Evolutionary conservation across 345 rosid genomes (phyloP).

Genomic region (Eucalyptus urophylla): DNA sequence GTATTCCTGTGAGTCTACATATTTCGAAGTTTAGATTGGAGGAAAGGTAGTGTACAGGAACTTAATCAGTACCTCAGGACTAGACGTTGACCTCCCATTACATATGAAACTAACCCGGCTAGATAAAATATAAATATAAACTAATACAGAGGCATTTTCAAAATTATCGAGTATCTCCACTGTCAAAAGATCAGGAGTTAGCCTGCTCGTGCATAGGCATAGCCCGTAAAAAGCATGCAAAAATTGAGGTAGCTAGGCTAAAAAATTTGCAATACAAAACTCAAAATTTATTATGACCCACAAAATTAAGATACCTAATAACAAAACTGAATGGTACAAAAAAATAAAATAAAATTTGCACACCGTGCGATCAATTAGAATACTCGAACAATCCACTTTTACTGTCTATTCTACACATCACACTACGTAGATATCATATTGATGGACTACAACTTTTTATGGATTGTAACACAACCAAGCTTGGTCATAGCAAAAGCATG

Average conservation of each 20-base stretch:
- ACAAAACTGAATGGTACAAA: background rate
- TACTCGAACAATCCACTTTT: too few species aligned
- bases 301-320: background rate
- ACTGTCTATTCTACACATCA: too few species aligned
- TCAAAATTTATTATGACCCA: background rate
- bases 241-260: background rate
- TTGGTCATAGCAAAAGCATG: background rate
- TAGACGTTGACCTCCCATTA: background rate
- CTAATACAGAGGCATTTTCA: background rate
- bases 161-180: background rate
- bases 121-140: background rate
- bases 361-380: too few species aligned
- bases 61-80: background rate
- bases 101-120: background rate
- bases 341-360: background rate
- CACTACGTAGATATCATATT: too few species aligned
- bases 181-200: background rate
- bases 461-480: background rate
- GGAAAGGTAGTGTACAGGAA: background rate
- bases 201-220: background rate
- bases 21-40: background rate
- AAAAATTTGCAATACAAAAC: background rate
- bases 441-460: background rate
- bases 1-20: background rate
- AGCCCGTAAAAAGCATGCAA: background rate